Conservation (phyloP, 148 eudicot species). For the Chenopodium formosanum region DNA sequence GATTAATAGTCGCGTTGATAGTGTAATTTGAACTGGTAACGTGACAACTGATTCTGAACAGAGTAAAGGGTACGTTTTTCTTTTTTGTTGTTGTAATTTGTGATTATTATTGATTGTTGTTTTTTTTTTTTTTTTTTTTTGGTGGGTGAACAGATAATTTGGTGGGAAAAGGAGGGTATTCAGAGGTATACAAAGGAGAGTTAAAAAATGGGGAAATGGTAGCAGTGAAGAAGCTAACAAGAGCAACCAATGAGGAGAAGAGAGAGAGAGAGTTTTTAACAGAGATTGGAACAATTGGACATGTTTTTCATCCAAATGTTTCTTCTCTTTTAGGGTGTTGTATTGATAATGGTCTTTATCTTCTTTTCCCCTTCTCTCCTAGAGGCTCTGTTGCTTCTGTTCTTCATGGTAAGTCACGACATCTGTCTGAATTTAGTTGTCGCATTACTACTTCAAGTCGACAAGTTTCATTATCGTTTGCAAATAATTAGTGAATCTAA, state of each 20-base stretch:
- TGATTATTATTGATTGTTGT: not conserved
- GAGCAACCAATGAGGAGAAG: conserved; percentile 56
- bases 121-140: not conserved
- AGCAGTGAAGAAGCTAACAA: conserved; percentile 82
- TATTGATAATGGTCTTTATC: conserved; percentile 72
- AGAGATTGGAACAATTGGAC: conserved; percentile 91
- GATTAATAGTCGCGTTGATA: not conserved
- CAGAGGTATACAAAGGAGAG: conserved; percentile 80
- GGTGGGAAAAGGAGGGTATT: conserved; percentile 94
- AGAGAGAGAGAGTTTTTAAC: conserved; percentile 87
- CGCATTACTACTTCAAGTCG: no score
- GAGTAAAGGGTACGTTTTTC: not conserved
- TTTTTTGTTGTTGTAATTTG: not conserved
- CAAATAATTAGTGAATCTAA: no score
- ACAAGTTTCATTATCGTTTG: no score
- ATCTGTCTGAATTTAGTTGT: no score
- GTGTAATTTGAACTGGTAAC: not conserved
- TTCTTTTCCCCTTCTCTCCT: conserved; percentile 79
- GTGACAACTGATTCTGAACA: not conserved
- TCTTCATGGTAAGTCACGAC: conserved; percentile 59
- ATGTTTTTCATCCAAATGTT: conserved; percentile 86
- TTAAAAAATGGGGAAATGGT: conserved; percentile 59
- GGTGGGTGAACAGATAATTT: conserved; percentile 56
- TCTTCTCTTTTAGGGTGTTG: conserved; percentile 82
- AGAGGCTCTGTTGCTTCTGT: conserved; percentile 87